Conservation (phyloP, 208 protist genomes). For the Trypanosoma caninum region DNA sequence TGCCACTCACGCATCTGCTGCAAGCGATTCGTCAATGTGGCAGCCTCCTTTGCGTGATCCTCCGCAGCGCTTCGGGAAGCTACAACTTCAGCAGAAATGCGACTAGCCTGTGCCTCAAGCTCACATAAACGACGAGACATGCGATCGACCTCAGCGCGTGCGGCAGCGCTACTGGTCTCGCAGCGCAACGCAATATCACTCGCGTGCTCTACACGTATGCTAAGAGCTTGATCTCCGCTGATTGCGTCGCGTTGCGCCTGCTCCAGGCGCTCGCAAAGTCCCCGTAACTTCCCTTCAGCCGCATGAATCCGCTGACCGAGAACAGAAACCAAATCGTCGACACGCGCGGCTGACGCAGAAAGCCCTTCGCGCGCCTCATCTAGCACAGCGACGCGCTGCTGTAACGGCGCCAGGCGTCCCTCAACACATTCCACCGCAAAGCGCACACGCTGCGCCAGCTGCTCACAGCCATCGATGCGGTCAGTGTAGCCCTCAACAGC, state of each 20-base stretch:
- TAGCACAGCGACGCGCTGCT: conserved; percentile 26
- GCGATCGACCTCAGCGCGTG: conserved; percentile 56
- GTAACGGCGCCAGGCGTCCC: conserved; percentile 16
- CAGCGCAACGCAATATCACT: conserved; percentile 43
- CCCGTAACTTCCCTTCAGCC: conserved; percentile 13
- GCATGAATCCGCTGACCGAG: conserved; percentile 42
- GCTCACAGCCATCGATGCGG: conserved; percentile 33
- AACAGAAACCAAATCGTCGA: conserved; percentile 8
- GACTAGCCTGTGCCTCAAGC: conserved; percentile 27
- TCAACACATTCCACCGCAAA: conserved; percentile 12
- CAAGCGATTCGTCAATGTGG: conserved; percentile 23
- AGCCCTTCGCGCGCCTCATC: conserved; percentile 21
- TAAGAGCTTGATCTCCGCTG: conserved; percentile 34
- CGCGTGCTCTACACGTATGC: conserved; percentile 40
- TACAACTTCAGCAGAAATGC: conserved; percentile 22
- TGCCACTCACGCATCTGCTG: conserved; percentile 37
- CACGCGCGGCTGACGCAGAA: conserved; percentile 3
- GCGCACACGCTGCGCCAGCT: conserved; percentile 17
- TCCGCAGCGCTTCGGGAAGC: conserved; percentile 22
- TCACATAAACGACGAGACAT: conserved; percentile 54
- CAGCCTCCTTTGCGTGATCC: conserved; percentile 36
- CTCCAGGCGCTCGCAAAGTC: conserved; percentile 33
- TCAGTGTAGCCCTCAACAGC: conserved; percentile 27
- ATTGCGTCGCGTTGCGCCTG: conserved; percentile 27
- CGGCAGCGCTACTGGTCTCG: conserved; percentile 47